Evolutionary conservation across 805 yeast genomes (phyloP).

Genomic region (Diddensiella santjacobensis): DNA sequence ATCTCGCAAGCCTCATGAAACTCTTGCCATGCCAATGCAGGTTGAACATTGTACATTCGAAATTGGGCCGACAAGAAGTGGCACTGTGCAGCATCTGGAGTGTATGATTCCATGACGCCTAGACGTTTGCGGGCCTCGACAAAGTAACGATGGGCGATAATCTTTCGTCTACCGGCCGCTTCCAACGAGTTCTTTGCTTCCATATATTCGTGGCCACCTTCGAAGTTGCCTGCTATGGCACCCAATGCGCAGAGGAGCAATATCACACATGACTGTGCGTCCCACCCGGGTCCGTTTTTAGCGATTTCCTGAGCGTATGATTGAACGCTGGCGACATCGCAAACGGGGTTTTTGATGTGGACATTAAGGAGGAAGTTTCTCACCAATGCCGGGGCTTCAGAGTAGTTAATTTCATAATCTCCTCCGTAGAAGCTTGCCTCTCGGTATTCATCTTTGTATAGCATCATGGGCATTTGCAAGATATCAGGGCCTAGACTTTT

Average conservation of each 20-base stretch:
- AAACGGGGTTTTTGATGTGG: slow-evolving; percentile 21
- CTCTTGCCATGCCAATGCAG: slow-evolving; percentile 18
- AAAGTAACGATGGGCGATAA: slow-evolving; percentile 16
- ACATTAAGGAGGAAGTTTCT: slow-evolving; percentile 12
- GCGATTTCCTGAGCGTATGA: slow-evolving; percentile 15
- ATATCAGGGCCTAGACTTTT: slow-evolving; percentile 3
- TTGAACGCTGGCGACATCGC: slow-evolving; percentile 17
- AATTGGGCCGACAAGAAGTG: slow-evolving; percentile 17
- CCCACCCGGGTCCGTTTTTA: slow-evolving; percentile 16
- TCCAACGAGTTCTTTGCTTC: slow-evolving; percentile 9
- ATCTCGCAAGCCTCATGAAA: slow-evolving; percentile 20
- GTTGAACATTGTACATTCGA: slow-evolving; percentile 19
- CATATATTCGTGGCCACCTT: slow-evolving; percentile 7
- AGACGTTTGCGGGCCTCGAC: slow-evolving; percentile 19
- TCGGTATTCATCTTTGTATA: slow-evolving; percentile 3
- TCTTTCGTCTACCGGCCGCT: slow-evolving; percentile 8
- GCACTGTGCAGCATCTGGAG: slow-evolving; percentile 18
- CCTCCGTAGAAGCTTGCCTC: background rate
- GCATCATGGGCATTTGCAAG: slow-evolving; percentile 7
- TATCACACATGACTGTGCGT: slow-evolving; percentile 15
- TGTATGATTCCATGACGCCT: slow-evolving; percentile 13
- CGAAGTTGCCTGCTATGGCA: slow-evolving; percentile 12
- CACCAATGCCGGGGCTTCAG: slow-evolving; percentile 17
- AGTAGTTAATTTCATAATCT: slow-evolving; percentile 8
- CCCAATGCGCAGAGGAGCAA: slow-evolving; percentile 18